phyloP scores from a whole-genome alignment of 2,329 filamentous ascomycete species.

The Trichoderma polysporum region DNA sequence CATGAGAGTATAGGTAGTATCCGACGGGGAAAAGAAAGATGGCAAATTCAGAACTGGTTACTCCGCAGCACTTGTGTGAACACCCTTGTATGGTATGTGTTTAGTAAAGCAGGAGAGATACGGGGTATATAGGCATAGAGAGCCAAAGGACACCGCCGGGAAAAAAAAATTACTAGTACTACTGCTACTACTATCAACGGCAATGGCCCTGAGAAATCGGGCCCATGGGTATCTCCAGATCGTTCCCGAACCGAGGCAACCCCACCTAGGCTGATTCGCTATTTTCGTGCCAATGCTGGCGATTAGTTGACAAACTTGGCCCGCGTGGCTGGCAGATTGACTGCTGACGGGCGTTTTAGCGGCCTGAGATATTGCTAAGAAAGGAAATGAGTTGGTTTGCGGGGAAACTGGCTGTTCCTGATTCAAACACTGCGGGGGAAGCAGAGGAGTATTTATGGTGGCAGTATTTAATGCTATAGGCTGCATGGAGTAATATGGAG shows the following conservation, averaged over 20 bases:
- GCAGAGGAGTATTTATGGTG: background rate
- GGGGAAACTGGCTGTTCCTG: background rate
- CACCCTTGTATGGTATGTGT: no score
- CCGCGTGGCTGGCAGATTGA: background rate
- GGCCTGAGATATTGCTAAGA: background rate
- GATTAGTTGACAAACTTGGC: background rate
- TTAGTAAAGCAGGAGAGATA: no score
- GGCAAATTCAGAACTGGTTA: no score
- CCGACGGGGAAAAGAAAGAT: background rate
- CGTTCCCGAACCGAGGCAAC: constrained; percentile 7
- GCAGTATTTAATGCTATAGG: no score
- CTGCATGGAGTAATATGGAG: background rate
- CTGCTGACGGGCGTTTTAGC: background rate
- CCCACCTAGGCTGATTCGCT: background rate
- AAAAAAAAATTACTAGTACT: no score
- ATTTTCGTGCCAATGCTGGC: background rate
- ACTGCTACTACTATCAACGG: no score
- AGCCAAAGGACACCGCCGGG: background rate
- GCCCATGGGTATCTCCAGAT: background rate
- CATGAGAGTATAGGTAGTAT: no score
- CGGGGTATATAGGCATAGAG: no score
- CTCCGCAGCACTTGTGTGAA: no score
- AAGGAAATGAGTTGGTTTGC: background rate
- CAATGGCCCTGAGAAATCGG: background rate
- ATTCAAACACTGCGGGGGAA: background rate